Base-by-base conservation (phyloP, 495 filamentous ascomycete species). In the Aspergillus affinis region DNA sequence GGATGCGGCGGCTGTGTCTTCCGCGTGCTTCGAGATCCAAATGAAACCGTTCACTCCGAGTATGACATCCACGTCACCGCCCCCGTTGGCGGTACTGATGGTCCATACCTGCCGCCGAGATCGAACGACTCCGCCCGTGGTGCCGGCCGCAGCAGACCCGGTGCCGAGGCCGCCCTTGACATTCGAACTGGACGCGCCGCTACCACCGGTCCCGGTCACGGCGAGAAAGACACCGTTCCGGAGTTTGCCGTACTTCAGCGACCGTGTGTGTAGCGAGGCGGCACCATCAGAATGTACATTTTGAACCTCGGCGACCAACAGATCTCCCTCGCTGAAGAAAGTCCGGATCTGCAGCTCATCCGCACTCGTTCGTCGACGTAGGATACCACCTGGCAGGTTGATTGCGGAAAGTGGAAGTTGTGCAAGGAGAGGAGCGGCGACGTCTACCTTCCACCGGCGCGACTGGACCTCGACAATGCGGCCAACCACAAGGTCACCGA, bases 11-110 rank as follows among this genome's bases (percentile, higher is more conserved):
- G 77, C 77, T 47, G 86, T 81, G 2, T 85, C 71, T n/a, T 78
- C 75, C 6, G 71, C 75, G 64, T 92, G 89, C 77, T 90, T 92
- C 65, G 87, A 85, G 63, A 98, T 92, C 88, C 90, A 97, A 55
- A 98, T 90, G 66, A 91, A 97, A 6, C 94, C 94, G 68, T 98
- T 98, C 13, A 98, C 93, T 0, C 94, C 94, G 6, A 98, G 77
- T 30, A 96, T 81, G 12, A 98, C 85, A 70, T 97, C 91, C 19
- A 98, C 82, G 36, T 89, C 84, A 44, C 89, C 90, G 0, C 88
- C 93, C 0, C 84, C 85, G 55, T 86, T 79, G 10, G 81, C 81
- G 8, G 84, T 85, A 30, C 82, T 79, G 36, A 97, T 70, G 0
- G 91, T 90, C 83, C 92, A 94, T n/a, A 93, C 85, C 75, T 98